Evolutionary conservation across 768 basidiomycete species (phyloP).

Genomic region (Podaxis carcinomalis): DNA sequence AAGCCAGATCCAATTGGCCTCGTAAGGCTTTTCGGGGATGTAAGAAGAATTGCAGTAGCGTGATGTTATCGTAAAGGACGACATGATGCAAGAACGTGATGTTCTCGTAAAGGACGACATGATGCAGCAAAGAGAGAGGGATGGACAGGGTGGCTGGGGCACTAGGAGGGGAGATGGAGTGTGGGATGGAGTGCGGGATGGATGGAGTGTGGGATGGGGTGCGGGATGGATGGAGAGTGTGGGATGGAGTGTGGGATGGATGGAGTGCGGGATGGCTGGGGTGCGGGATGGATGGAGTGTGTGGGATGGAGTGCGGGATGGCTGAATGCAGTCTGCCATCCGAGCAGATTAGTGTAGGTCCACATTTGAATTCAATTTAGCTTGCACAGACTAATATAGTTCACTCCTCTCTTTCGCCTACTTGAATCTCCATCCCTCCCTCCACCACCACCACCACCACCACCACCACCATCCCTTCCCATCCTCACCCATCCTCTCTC

Average conservation of each 20-base stretch:
- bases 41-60: neutral
- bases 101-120: neutral
- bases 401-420: slow-evolving; percentile 3
- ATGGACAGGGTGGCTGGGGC: too few relatives aligned
- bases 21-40: neutral
- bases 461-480: too few relatives aligned
- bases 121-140: neutral
- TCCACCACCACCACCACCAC: too few relatives aligned
- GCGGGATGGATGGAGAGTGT: too few relatives aligned
- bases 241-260: neutral
- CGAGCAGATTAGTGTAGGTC: neutral
- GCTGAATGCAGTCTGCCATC: neutral
- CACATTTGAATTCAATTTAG: neutral
- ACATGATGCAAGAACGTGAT: too few relatives aligned
- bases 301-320: neutral
- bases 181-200: neutral
- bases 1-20: neutral
- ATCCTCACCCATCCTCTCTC: too few relatives aligned
- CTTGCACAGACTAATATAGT: neutral
- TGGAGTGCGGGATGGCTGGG: neutral
- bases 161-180: too few relatives aligned
- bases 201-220: neutral
- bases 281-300: neutral
- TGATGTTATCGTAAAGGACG: neutral
- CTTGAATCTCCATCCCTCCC: neutral